Percentiles rank a stretch among this genome's conserved stretches.
Evolutionary conservation across 1,139 yeast species (phyloP).

Genomic region (Kodamaea derodonti): DNA sequence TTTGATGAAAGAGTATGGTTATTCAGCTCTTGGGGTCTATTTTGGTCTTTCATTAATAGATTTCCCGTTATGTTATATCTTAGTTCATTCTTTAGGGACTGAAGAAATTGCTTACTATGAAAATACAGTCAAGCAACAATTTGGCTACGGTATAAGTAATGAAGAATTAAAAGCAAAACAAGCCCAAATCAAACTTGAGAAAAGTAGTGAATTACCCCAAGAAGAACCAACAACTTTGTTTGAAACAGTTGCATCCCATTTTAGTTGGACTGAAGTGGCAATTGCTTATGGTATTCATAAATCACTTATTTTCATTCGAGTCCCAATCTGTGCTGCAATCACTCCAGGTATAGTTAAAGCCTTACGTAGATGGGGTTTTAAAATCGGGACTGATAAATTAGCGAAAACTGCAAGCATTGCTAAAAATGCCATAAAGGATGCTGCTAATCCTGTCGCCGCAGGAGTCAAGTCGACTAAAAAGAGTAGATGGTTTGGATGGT

Average conservation of each 20-base stretch:
- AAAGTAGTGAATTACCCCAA: conserved; percentile 15
- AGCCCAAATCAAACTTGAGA: conserved; percentile 19
- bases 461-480: conserved; percentile 50
- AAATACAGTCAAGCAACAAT: conserved; percentile 51
- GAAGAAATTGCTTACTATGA: conserved; percentile 71
- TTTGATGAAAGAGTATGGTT: conserved; percentile 82
- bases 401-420: conserved; percentile 36
- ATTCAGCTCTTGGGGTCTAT: conserved; percentile 85
- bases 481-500: conserved; percentile 63
- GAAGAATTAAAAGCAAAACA: conserved; percentile 37
- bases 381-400: conserved; percentile 54
- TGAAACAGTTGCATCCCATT: conserved; percentile 35
- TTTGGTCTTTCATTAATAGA: conserved; percentile 67
- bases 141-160: conserved; percentile 52
- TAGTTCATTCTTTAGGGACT: conserved; percentile 85
- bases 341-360: conserved; percentile 74
- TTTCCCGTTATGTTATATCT: conserved; percentile 73
- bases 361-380: conserved; percentile 76
- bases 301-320: conserved; percentile 70
- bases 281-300: conserved; percentile 94
- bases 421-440: conserved; percentile 29
- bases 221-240: conserved; percentile 12
- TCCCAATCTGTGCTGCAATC: conserved; percentile 89
- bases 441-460: conserved; percentile 43
- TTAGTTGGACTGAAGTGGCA: conserved; percentile 65